These are phyloP conservation scores for Chalciporus sphaerocephalus DNA, from an alignment of 768 basidiomycete species.

Conservation along the genomic window DNA sequence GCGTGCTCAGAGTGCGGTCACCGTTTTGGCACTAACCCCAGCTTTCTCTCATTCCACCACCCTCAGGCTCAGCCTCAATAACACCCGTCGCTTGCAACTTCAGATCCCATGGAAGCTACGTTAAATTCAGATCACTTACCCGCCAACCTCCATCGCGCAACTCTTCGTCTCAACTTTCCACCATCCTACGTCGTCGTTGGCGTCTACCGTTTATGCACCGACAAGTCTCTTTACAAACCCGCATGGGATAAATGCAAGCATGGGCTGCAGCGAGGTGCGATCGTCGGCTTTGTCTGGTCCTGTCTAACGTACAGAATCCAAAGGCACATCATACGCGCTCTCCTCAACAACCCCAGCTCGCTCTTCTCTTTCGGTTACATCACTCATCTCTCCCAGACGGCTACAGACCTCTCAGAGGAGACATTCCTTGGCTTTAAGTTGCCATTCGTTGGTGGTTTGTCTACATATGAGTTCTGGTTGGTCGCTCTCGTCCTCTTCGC, in stretches of 20 bases:
- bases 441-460: conserved; percentile 64
- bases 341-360: conserved; percentile 25
- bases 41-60: not conserved
- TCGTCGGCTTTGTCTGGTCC: conserved; percentile 72
- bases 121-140: conserved; percentile 35
- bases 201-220: conserved; percentile 75
- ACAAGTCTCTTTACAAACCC: conserved; percentile 62
- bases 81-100: not conserved
- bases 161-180: conserved; percentile 64
- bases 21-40: not conserved
- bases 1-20: no score
- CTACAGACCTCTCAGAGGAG: conserved; percentile 36
- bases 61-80: not conserved
- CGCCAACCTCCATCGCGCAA: conserved; percentile 45
- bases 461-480: conserved; percentile 56
- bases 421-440: conserved; percentile 60
- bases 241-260: conserved; percentile 85
- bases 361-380: conserved; percentile 26
- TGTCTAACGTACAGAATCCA: conserved; percentile 70
- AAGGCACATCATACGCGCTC: conserved; percentile 51
- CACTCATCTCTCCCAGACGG: conserved; percentile 26
- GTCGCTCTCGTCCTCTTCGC: not conserved
- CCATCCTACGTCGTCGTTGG: conserved; percentile 85
- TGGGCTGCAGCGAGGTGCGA: conserved; percentile 63
- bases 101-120: not conserved